These are phyloP conservation scores for Clitoria ternatea DNA, from an alignment of 306 rosid genomes.

Conservation along the genomic window DNA sequence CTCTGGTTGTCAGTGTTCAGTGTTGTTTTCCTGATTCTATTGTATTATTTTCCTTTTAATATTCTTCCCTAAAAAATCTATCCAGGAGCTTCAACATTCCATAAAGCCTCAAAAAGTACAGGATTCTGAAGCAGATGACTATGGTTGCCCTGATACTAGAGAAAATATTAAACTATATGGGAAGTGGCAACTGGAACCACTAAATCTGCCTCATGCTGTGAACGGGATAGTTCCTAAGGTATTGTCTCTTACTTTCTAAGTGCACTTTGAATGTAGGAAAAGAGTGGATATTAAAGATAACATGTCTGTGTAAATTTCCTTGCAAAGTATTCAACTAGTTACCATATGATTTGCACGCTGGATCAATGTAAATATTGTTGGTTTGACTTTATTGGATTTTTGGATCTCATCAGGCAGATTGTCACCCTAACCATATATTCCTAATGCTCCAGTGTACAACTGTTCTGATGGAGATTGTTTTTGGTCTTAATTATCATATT, in stretches of 20 bases:
- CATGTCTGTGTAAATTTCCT: neutral
- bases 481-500: neutral
- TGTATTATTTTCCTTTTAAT: slow-evolving; percentile 4
- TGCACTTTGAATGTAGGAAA: slow-evolving; percentile 7
- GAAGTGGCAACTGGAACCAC: slow-evolving; percentile 87
- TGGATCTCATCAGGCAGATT: neutral
- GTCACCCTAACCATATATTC: neutral
- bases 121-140: slow-evolving; percentile 56
- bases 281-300: slow-evolving; percentile 2
- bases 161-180: slow-evolving; percentile 67
- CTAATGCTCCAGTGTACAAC: neutral
- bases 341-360: neutral
- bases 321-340: neutral
- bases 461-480: neutral
- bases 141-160: slow-evolving; percentile 42
- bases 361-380: neutral
- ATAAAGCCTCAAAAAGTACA: slow-evolving; percentile 48
- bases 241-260: slow-evolving; percentile 6
- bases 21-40: slow-evolving; percentile 5
- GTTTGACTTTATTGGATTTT: slow-evolving; percentile 1
- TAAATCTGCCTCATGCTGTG: slow-evolving; percentile 75
- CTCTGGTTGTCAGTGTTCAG: slow-evolving; percentile 22
- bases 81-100: slow-evolving; percentile 62
- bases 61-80: neutral
- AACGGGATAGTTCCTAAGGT: slow-evolving; percentile 92